Conservation (phyloP, 495 filamentous ascomycete genomes). For the Rhypophila decipiens region DNA sequence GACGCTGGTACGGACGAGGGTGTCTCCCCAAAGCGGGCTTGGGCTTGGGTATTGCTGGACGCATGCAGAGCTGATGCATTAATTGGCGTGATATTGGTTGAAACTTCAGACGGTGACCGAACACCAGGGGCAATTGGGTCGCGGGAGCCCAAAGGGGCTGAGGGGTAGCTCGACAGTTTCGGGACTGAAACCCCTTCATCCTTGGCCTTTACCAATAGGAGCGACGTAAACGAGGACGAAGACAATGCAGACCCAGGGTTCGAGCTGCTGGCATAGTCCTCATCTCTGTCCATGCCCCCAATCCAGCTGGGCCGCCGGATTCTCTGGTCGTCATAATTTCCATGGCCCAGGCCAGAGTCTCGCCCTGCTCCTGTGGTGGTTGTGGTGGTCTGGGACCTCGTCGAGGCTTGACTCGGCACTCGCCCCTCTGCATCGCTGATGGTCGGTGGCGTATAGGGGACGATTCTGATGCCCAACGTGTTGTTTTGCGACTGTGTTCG, state of each 20-base stretch:
- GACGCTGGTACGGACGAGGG: slow-evolving; percentile 3
- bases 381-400: slow-evolving; percentile 16
- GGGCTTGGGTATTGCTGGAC: no score
- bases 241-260: slow-evolving; percentile 36
- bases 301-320: slow-evolving; percentile 10
- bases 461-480: slow-evolving; percentile 42
- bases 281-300: slow-evolving; percentile 12
- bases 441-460: slow-evolving; percentile 48
- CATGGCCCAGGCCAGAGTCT: no score
- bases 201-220: slow-evolving; percentile 32
- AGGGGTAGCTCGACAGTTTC: slow-evolving; percentile 35
- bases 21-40: slow-evolving; percentile 7
- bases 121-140: slow-evolving; percentile 19
- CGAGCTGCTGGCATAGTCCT: slow-evolving; percentile 16
- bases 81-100: slow-evolving; percentile 17
- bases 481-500: slow-evolving; percentile 51
- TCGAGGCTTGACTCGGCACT: slow-evolving; percentile 26
- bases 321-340: slow-evolving; percentile 17
- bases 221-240: slow-evolving; percentile 25
- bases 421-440: slow-evolving; percentile 28
- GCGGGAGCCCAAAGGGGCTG: slow-evolving; percentile 14
- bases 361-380: no score
- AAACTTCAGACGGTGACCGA: slow-evolving; percentile 31
- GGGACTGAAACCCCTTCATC: slow-evolving; percentile 41
- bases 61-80: slow-evolving; percentile 13